phyloP scores from a whole-genome alignment of 1,284 basidiomycete species.

The Stereum hirsutum region DNA sequence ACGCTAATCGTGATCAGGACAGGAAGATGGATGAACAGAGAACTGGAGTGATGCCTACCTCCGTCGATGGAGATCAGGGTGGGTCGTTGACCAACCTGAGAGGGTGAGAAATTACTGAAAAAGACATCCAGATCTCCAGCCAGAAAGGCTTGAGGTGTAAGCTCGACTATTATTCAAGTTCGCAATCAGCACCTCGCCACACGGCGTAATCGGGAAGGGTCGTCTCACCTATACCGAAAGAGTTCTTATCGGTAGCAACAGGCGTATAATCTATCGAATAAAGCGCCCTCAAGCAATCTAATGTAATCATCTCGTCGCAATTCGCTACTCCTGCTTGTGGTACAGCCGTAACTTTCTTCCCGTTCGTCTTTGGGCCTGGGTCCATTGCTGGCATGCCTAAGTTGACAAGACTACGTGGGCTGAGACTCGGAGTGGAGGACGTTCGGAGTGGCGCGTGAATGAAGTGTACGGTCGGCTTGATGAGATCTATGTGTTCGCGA shows the following conservation, averaged over 20 bases:
- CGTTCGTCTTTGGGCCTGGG: conserved; percentile 27
- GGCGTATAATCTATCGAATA: conserved; percentile 36
- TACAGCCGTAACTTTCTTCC: conserved; percentile 16
- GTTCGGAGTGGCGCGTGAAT: conserved; percentile 14
- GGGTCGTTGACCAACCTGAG: conserved; percentile 26
- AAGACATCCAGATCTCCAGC: conserved; percentile 36
- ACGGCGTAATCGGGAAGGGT: neutral
- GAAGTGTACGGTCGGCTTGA: conserved; percentile 36
- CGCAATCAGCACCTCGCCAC: neutral
- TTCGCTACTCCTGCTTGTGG: conserved; percentile 20
- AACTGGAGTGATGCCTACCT: conserved; percentile 18
- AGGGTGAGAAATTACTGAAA: conserved; percentile 25
- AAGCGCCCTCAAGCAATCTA: conserved; percentile 34
- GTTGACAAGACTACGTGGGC: conserved; percentile 12
- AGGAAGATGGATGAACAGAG: no score
- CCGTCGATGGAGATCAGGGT: conserved; percentile 32
- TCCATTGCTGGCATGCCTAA: conserved; percentile 21
- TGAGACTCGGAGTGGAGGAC: no score
- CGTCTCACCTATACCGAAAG: conserved; percentile 36
- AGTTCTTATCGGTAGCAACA: conserved; percentile 30
- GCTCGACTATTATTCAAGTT: conserved; percentile 28
- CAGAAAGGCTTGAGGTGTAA: conserved; percentile 37
- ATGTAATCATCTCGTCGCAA: conserved; percentile 36
- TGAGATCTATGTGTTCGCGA: conserved; percentile 31
- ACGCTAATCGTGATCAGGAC: no score